Base-by-base conservation (phyloP, 2,329 filamentous ascomycete species). In the Penicillium sp. region DNA sequence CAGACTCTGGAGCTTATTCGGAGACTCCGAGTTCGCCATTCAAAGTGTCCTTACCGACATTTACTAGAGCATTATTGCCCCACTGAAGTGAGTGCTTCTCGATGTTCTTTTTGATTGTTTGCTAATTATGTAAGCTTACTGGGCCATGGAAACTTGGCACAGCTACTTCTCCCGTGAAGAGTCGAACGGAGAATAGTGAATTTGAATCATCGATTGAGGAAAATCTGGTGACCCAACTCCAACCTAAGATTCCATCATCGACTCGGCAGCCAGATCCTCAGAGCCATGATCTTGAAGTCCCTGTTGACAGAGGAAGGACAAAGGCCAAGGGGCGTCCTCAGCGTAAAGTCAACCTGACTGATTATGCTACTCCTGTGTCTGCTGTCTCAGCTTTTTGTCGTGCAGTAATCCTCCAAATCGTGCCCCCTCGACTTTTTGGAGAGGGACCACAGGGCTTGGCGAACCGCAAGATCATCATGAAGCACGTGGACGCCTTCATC, bases 351-450 rank as follows among this genome's bases (percentile, higher is more conserved):
- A 80, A 81, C 13, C 78, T 95, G 48, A 86, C 87, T 37, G 85
- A 89, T 22, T 78, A 91, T 66, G 89, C 93, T 1, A 92, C 87
- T 16, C 85, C 90, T 0, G 65, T 80, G 3, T 79, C 87, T 1
- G 83, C 87, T 52, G 90, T 98, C 2, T 96, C 93, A 4, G 89
- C 91, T 0, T 98, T 96, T 71, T 97, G 93, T 73, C 90, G 89
- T 70, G 89, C 92, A 2, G 88, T 89, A 0, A 72, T 97, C 33
- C 80, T 80, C 22, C 90, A 85, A 60, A 79, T 97, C 16, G 84
- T 99, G 30, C 94, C 94, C 0, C 79, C 82, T 46, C 84, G 81
- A 2, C 89, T 97, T 59, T 96, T 91, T 87, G 93, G 93, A 0
- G 66, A 73, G 19, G 85, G 83, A 1, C 73, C 82, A 1, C 75